Percentiles rank a stretch among this genome's conserved stretches.
phyloP scores from a whole-genome alignment of 805 yeast genomes.

The Maudiozyma bulderi region DNA sequence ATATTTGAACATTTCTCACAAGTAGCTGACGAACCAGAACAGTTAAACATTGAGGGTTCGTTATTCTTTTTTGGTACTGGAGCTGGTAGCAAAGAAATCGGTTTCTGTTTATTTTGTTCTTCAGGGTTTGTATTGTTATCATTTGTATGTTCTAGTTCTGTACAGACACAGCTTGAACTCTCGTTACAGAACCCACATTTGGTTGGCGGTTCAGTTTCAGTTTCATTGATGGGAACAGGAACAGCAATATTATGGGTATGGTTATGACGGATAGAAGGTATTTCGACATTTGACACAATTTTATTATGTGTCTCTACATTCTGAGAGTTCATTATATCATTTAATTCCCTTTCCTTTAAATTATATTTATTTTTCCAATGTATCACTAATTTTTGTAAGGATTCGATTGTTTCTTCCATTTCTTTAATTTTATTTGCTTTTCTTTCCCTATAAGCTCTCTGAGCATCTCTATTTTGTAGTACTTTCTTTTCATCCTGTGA shows the following conservation, averaged over 20 bases:
- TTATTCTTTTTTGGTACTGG: background rate
- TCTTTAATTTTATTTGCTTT: constrained; percentile 75
- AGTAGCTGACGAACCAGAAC: constrained; percentile 43
- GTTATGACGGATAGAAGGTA: background rate
- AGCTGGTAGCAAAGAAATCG: background rate
- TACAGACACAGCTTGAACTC: constrained; percentile 84
- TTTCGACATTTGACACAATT: background rate
- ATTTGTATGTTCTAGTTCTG: constrained; percentile 45
- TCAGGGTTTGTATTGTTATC: constrained; percentile 18
- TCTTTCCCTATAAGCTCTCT: constrained; percentile 81
- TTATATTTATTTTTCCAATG: constrained; percentile 49
- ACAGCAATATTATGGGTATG: background rate
- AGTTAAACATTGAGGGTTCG: constrained; percentile 6
- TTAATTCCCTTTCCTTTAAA: constrained; percentile 13
- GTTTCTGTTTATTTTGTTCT: constrained; percentile 14
- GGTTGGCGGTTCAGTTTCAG: constrained; percentile 6
- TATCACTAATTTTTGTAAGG: constrained; percentile 40
- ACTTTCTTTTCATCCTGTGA: constrained; percentile 41
- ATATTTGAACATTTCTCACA: constrained; percentile 39
- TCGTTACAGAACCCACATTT: constrained; percentile 88
- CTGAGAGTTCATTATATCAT: constrained; percentile 23
- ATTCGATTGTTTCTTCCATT: constrained; percentile 42
- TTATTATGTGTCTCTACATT: background rate
- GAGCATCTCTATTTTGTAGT: constrained; percentile 91
- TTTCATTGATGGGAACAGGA: background rate